Base-by-base conservation (phyloP, 2,329 filamentous ascomycete genomes). In the Nakataea oryzae region DNA sequence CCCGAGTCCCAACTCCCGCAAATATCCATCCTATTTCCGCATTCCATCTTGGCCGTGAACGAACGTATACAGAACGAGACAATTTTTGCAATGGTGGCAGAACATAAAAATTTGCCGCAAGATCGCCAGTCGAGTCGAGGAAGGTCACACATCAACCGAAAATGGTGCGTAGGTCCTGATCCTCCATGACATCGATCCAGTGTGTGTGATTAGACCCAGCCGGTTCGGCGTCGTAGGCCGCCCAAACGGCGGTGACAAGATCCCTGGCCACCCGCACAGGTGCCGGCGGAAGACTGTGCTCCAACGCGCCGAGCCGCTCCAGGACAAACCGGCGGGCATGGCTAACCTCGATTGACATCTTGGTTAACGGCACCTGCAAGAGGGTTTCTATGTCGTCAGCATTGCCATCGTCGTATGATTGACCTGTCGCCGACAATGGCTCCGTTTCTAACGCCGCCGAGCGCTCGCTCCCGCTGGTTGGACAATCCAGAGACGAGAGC, bases 161-260 rank as follows among this genome's bases (percentile, higher is more conserved):
- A 34, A 66, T 62, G 3, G 63, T 63, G 3, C 61, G 56, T 14
- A 66, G 54, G 41, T 64, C 61, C 17, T 61, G 59, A 2, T 54
- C 62, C 34, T 64, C 72, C 74, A 75, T 76, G 2, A 76, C 71
- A 60, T 76, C 74, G 13, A 76, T 70, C 74, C 74, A 76, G 54
- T 76, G 74, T 1, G 72, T 71, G 1, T 68, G 63, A 3, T 60
- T 61, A 2, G 65, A 63, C 1, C 68, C 67, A 0, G 70, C 68
- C 4, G 66, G 63, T 34, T 75, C 74, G 1, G 61, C 64, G 41
- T 77, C 75, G 28, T 77, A 77, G 0, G 72, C 71, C 1, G 70
- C 68, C 75, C 75, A 77, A 2, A 77, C 70, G 0, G 73, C 70
- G n/a, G 69, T 71, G 5, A 77, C 71, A 8, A 77, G 67, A 26